Conservation (phyloP, 78 protist species). For the Dictyostelium purpureum region DNA sequence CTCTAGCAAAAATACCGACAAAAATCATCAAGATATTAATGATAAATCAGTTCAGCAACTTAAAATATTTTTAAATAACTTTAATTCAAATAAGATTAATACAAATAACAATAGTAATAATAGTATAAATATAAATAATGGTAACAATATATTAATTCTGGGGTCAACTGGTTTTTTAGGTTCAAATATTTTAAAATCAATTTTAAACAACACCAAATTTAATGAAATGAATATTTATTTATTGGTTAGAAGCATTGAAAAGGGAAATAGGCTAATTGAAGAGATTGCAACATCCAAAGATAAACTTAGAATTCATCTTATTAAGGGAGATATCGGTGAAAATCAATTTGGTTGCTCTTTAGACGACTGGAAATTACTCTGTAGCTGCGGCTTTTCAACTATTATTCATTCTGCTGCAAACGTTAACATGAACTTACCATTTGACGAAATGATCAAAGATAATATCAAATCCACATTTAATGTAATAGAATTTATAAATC, state of each 20-base stretch:
- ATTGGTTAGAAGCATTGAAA: conserved; percentile 2
- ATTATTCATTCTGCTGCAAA: conserved; percentile 53
- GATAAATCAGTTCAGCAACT: background rate
- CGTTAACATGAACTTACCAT: conserved; percentile 40
- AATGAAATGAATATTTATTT: background rate
- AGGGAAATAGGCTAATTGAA: background rate
- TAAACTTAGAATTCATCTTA: background rate
- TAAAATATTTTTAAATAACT: background rate
- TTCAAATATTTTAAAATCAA: background rate
- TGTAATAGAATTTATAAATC: background rate
- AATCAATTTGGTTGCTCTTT: background rate
- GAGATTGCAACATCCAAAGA: background rate
- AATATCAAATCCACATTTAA: conserved; percentile 18
- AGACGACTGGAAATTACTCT: background rate
- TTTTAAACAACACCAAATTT: background rate
- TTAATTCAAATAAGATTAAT: background rate
- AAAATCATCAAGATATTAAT: background rate
- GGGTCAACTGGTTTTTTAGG: conserved; percentile 33
- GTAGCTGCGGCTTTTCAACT: background rate
- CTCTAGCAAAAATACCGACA: background rate
- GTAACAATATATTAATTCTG: conserved; percentile 16
- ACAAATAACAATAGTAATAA: background rate
- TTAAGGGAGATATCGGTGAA: conserved; percentile 7
- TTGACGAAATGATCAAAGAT: conserved; percentile 1
- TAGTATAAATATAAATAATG: background rate